Percentiles rank a stretch among this genome's conserved stretches.
Conservation (phyloP, 345 rosid species). For the Syzygium aqueum region DNA sequence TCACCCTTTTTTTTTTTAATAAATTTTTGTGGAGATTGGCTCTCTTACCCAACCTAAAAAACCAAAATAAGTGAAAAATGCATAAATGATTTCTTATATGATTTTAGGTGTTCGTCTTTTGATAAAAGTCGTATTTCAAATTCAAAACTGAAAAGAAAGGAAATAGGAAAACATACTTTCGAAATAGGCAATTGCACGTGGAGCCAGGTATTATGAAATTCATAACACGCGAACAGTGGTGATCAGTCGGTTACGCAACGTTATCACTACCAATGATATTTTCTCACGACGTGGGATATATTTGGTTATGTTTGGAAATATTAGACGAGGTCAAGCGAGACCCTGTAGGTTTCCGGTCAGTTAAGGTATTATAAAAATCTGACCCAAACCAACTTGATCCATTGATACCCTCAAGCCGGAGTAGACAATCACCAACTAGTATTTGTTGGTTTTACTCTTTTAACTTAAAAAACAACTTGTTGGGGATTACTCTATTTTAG, state of each 20-base stretch:
- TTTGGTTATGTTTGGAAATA: neutral
- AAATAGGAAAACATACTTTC: neutral
- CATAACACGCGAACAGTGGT: fast-evolving
- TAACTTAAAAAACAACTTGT: neutral
- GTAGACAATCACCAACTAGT: neutral
- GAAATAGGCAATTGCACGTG: neutral
- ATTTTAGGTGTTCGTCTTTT: neutral
- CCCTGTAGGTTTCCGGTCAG: no score
- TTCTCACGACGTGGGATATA: neutral
- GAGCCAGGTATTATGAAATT: neutral
- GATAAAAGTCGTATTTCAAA: neutral
- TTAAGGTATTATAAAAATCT: no score
- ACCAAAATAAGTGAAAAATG: neutral
- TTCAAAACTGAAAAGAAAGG: neutral
- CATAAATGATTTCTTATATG: neutral
- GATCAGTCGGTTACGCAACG: neutral
- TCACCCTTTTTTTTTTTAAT: neutral
- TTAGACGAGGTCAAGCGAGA: neutral
- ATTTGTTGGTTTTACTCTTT: neutral
- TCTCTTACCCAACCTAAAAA: neutral
- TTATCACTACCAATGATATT: fast-evolving
- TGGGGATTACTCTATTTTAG: neutral
- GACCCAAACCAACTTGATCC: no score
- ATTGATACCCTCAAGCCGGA: neutral
- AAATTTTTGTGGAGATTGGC: neutral